Evolutionary conservation across 768 basidiomycete species (phyloP).

Genomic region (Grammothele lineata): DNA sequence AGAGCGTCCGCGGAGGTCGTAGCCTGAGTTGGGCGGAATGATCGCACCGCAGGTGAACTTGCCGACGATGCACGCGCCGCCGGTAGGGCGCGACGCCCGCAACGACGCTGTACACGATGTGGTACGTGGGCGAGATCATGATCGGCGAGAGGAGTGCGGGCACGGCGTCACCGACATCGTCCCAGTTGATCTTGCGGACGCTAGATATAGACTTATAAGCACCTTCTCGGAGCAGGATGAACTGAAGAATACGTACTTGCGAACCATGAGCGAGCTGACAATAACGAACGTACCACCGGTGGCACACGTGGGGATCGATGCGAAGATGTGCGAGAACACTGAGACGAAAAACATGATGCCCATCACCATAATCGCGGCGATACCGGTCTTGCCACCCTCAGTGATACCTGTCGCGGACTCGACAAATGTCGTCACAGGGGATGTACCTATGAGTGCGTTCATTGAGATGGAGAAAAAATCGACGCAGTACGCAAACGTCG

Average conservation of each 20-base stretch:
- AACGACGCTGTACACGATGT: slow-evolving; percentile 89
- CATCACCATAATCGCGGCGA: slow-evolving; percentile 70
- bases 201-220: too few relatives aligned
- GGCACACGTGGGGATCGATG: slow-evolving; percentile 83
- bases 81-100: slow-evolving; percentile 69
- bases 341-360: slow-evolving; percentile 77
- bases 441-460: slow-evolving; percentile 75
- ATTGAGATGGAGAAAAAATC: slow-evolving; percentile 80
- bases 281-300: slow-evolving; percentile 84
- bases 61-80: slow-evolving; percentile 53
- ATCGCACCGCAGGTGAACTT: slow-evolving; percentile 57
- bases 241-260: slow-evolving; percentile 46
- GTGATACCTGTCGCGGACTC: slow-evolving; percentile 78
- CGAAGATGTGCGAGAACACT: slow-evolving; percentile 88
- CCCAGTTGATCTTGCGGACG: slow-evolving; percentile 85
- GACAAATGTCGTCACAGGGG: slow-evolving; percentile 79
- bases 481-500: slow-evolving; percentile 77
- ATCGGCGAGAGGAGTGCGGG: slow-evolving; percentile 83
- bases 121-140: slow-evolving; percentile 74
- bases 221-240: too few relatives aligned
- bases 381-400: slow-evolving; percentile 87
- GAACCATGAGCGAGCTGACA: slow-evolving; percentile 86
- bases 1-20: slow-evolving; percentile 61
- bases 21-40: slow-evolving; percentile 58
- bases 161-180: slow-evolving; percentile 81